Evolutionary conservation across 2,329 filamentous ascomycete genomes (phyloP), one percentile per base, ranked within the genome.

Genomic region (Pyricularia grisea): DNA sequence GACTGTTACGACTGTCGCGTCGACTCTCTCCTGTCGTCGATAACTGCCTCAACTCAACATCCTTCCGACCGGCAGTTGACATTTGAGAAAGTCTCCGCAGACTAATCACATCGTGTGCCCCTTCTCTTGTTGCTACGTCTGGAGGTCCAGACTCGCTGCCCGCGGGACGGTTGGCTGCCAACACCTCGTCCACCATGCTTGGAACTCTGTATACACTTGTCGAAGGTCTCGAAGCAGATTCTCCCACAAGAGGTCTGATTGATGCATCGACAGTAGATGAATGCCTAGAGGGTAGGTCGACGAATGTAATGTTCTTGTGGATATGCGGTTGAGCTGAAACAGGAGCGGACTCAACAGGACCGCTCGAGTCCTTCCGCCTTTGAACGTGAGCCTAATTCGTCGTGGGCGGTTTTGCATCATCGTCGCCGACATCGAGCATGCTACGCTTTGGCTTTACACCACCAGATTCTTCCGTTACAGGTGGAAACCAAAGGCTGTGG

Each of bases 401-500:
- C 60, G 27, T 28, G 27, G 60, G 60, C 27, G 60, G 60, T 4
- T 14, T 2, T 7, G 27, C 60, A 63, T 63, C 14, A 12, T 17
- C 7, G 25, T 63, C 60, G 27, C 60, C 60, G 27, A 63, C 60
- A 63, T 63, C 60, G 12, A 63, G 60, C 60, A 63, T 63, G 36
- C 25, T 58, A 5, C 65, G 25, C 25, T 31, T 14, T 12, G 25
- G 1, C 27, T 28, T 30, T 27, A 20, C 30, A 4, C 11, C 23
- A 4, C 11, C 23, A 4, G 66, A 31, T 31, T 28, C 65, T 55
- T 73, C 69, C 30, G 70, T 31, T 0, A 76, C 72, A 3, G 76
- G 76, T 6, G 77, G 77, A 67, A 78, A 77, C 70, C 74, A 75
- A 0, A 74, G 66, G 11, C 76, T 78, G 14, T 12, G 25, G 23